Conservation (phyloP, 306 rosid species). For the Cucurbita moschata region DNA sequence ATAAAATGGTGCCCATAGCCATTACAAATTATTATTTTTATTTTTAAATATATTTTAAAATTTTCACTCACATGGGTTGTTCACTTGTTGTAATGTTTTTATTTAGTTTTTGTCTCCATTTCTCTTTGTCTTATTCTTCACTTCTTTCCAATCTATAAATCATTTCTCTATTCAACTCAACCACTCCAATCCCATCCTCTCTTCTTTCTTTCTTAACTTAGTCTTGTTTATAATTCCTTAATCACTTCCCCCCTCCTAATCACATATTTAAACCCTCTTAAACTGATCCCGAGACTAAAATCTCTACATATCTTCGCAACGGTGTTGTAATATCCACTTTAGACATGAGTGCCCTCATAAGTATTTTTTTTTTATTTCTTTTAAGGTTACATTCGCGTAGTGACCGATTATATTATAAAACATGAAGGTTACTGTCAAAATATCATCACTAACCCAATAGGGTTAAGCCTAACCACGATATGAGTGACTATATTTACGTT, state of each 20-base stretch:
- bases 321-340: no score
- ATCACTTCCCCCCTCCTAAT: neutral
- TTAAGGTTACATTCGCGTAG: no score
- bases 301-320: no score
- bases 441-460: no score
- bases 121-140: neutral
- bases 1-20: neutral
- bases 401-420: no score
- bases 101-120: constrained; percentile 22
- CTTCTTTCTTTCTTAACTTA: neutral
- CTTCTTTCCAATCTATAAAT: neutral
- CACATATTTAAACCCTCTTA: neutral
- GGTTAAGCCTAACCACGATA: no score
- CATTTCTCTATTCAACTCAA: neutral
- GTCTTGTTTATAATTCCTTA: neutral
- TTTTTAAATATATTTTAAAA: neutral
- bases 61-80: constrained; percentile 73
- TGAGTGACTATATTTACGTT: no score
- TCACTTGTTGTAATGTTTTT: constrained; percentile 31
- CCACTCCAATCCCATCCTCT: neutral
- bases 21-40: neutral
- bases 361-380: no score
- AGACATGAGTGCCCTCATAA: no score
- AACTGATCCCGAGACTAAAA: no score
- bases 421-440: no score